Evolutionary conservation across 2,329 filamentous ascomycete species (phyloP).

Genomic region (Cladophialophora exuberans): DNA sequence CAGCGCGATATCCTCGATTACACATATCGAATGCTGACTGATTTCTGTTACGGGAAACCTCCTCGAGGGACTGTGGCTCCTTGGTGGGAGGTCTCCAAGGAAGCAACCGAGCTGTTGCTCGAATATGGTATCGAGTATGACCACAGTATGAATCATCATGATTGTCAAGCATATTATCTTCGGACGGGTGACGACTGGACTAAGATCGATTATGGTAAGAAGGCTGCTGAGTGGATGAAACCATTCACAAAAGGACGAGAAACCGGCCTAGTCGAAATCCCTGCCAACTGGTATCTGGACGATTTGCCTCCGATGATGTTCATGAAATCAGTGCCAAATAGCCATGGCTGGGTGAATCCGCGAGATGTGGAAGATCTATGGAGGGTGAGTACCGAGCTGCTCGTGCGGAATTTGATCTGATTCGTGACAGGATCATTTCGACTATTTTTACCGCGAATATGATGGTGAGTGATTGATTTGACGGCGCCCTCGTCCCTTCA

Average conservation of each 20-base stretch:
- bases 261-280: constrained; percentile 49
- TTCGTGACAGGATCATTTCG: constrained; percentile 53
- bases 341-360: constrained; percentile 61
- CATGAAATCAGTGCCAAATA: constrained; percentile 53
- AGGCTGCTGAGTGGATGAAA: constrained; percentile 50
- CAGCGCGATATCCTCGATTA: constrained; percentile 81
- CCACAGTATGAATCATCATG: constrained; percentile 49
- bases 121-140: constrained; percentile 49
- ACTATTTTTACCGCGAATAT: constrained; percentile 75
- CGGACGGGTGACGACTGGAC: constrained; percentile 49
- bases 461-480: constrained; percentile 48
- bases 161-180: constrained; percentile 50
- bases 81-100: constrained; percentile 73
- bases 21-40: constrained; percentile 71
- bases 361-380: constrained; percentile 60
- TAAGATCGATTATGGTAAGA: constrained; percentile 47
- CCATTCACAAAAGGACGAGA: constrained; percentile 50
- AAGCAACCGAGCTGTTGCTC: constrained; percentile 58
- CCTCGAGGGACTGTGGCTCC: constrained; percentile 73
- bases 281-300: constrained; percentile 49
- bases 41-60: constrained; percentile 67
- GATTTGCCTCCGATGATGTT: constrained; percentile 52
- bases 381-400: constrained; percentile 33
- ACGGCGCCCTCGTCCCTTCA: not conserved
- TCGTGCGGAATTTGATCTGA: not conserved